Evolutionary conservation across 2,329 filamentous ascomycete species (phyloP), one percentile per base, ranked within the genome.

Genomic region (Aureobasidium sp.): DNA sequence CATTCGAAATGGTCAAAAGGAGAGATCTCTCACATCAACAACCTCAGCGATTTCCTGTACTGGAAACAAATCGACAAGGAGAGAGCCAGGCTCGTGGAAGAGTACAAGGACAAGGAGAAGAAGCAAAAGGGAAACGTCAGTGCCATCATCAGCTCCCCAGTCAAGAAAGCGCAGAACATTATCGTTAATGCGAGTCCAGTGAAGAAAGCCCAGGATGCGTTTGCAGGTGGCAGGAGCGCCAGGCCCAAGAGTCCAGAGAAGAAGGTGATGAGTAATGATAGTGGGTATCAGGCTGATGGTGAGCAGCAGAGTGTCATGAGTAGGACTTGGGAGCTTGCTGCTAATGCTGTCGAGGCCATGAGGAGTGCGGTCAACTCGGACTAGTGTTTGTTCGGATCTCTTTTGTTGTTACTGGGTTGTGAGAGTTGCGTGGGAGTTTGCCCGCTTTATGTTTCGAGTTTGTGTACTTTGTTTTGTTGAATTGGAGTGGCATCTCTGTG

Each of bases 241-340:
- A 42, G 38, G 38, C 27, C 27, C 4, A 25, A 45, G 23, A 38
- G 35, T 38, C 35, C 35, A 38, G 23, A 7, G 15, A 17, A 33
- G 38, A 13, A 13, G 29, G 19, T 33, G 45, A 15, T 21, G 5
- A 50, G 47, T 50, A 37, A 35, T 31, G 50, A 38, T 31, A 54
- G 50, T 42, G 50, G 50, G 1, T 42, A 54, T 21, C 21, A 29
- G 50, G 50, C 23, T 21, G 50, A 54, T 42, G 31, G 27, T 40
- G 50, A 54, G 35, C 50, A 54, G 37, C 23, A 33, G 11, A 21
- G 50, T 54, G 50, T 42, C 3, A 35, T 54, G 50, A 38, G 50
- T 54, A 31, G 33, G 50, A 54, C 50, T 7, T 54, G 50, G 50
- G 50, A 54, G 33, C 23, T 54, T 54, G 50, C 50, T 54, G 50